Evolutionary conservation across 176 grass and related monocot genomes (phyloP).

Genomic region (Coix lacrymajobi): DNA sequence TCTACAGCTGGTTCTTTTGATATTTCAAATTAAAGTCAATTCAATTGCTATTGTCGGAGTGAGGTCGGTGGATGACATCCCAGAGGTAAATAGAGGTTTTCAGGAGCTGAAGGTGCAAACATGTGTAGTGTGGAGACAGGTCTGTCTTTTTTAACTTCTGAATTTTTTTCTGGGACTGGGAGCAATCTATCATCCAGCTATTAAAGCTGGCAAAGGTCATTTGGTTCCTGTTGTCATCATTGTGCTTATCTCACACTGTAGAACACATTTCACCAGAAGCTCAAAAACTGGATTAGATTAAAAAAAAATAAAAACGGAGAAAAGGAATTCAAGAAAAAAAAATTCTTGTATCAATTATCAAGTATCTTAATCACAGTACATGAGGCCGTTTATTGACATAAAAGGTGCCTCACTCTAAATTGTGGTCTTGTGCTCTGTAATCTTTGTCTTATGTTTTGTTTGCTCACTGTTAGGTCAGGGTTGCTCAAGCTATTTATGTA

Average conservation of each 20-base stretch:
- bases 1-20: conserved; percentile 77
- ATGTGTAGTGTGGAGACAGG: conserved; percentile 76
- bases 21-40: conserved; percentile 88
- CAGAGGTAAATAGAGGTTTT: conserved; percentile 33
- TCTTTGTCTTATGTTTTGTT: conserved; percentile 20
- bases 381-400: background rate
- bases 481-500: conserved; percentile 88
- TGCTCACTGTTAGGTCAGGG: conserved; percentile 52
- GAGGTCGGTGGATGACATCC: conserved; percentile 44
- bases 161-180: conserved; percentile 11
- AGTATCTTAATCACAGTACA: conserved; percentile 3
- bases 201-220: background rate
- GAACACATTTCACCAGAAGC: background rate
- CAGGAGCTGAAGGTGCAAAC: conserved; percentile 18
- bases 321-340: background rate
- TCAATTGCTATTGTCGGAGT: conserved; percentile 80
- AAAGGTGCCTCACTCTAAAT: background rate
- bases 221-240: conserved; percentile 4
- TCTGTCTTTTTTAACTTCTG: conserved; percentile 37
- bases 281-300: background rate
- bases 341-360: conserved; percentile 3
- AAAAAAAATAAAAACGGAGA: background rate
- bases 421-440: conserved; percentile 20
- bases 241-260: background rate
- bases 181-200: background rate